A percentile compares a stretch with the other conserved stretches of the same genome.
phyloP scores from a whole-genome alignment of 2,329 filamentous ascomycete species.

The Parascedosporium putredinis region DNA sequence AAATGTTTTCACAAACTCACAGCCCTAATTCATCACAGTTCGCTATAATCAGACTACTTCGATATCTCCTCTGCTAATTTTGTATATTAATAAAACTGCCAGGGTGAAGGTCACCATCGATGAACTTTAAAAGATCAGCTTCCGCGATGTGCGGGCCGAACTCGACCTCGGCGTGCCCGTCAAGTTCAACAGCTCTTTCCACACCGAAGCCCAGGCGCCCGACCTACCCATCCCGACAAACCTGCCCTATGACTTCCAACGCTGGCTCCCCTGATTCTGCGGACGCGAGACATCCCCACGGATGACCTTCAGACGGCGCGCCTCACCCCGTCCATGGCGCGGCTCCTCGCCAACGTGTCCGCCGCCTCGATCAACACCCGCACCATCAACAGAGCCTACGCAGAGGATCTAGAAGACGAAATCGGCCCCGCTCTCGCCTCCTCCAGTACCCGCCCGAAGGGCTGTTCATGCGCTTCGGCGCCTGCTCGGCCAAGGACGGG shows the following conservation, averaged over 20 bases:
- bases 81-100: too few relatives aligned
- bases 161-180: constrained; percentile 9
- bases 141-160: constrained; percentile 10
- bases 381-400: constrained; percentile 19
- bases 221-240: constrained; percentile 19
- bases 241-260: constrained; percentile 26
- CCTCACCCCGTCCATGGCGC: constrained; percentile 19
- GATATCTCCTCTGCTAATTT: too few relatives aligned
- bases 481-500: constrained; percentile 33
- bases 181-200: constrained; percentile 26
- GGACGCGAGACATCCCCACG: constrained; percentile 19
- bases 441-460: constrained; percentile 22
- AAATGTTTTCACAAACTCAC: too few relatives aligned
- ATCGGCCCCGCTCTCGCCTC: constrained; percentile 17
- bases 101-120: too few relatives aligned
- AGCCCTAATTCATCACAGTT: too few relatives aligned
- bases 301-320: constrained; percentile 18
- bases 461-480: constrained; percentile 31
- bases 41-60: too few relatives aligned
- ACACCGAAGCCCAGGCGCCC: constrained; percentile 21
- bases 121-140: constrained; percentile 12
- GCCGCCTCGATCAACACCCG: constrained; percentile 21
- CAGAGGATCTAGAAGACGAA: constrained; percentile 22
- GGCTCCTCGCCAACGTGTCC: constrained; percentile 20
- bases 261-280: constrained; percentile 31